phyloP scores from a whole-genome alignment of 202 grass and related monocot genomes.

The Digitaria exilis region DNA sequence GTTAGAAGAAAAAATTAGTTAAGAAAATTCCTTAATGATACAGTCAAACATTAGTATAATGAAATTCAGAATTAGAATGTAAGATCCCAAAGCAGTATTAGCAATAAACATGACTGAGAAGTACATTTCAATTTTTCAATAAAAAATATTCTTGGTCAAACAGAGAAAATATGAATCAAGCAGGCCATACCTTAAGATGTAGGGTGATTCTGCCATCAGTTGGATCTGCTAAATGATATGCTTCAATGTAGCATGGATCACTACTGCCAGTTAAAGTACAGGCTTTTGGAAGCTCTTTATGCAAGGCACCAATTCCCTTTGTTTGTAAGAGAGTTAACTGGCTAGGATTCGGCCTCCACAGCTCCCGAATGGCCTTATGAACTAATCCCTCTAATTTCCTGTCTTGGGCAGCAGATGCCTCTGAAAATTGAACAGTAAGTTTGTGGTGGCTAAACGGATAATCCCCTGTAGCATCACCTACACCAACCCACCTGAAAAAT shows the following conservation, averaged over 20 bases:
- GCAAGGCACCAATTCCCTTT: conserved; percentile 68
- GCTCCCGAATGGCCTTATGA: conserved; percentile 92
- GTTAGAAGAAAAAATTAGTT: not conserved
- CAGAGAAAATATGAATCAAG: conserved; percentile 30
- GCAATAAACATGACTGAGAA: conserved; percentile 21
- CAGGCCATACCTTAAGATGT: conserved; percentile 75
- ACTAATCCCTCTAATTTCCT: conserved; percentile 98
- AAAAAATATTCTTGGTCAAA: conserved; percentile 13
- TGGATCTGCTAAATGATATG: conserved; percentile 91
- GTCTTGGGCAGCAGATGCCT: conserved; percentile 85
- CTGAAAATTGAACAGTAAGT: conserved; percentile 93
- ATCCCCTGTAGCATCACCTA: conserved; percentile 92
- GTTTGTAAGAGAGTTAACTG: conserved; percentile 81
- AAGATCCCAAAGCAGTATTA: not conserved
- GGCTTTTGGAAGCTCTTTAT: conserved; percentile 89
- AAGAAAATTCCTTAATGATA: not conserved
- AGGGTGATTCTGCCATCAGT: conserved; percentile 91
- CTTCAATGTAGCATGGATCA: conserved; percentile 94
- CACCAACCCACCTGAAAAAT: conserved; percentile 92
- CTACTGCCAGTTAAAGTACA: conserved; percentile 74
- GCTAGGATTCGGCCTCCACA: conserved; percentile 83
- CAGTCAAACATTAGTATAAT: not conserved
- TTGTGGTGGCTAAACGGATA: conserved; percentile 99
- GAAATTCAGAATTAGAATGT: not conserved
- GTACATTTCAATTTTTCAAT: not conserved